These are phyloP conservation scores for Hanseniaspora clermontiae DNA, from an alignment of 805 yeast genomes.

Conservation along the genomic window DNA sequence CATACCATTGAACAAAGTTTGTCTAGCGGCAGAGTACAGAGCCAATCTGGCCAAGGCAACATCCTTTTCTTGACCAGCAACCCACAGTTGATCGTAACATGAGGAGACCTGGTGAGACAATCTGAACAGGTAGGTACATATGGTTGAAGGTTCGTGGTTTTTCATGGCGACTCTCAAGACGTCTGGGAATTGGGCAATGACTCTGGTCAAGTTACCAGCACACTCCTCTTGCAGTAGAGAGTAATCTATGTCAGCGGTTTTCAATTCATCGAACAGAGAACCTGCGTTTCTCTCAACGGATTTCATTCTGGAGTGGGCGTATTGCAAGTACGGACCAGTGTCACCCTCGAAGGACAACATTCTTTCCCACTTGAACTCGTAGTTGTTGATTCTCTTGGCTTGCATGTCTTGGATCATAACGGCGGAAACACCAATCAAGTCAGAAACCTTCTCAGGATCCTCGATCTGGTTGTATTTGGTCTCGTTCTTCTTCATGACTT, in stretches of 20 bases:
- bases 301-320: constrained; percentile 93
- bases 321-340: constrained; percentile 96
- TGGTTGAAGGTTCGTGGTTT: constrained; percentile 82
- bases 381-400: constrained; percentile 89
- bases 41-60: constrained; percentile 87
- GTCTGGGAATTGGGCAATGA: constrained; percentile 84
- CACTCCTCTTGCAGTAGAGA: constrained; percentile 51
- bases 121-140: constrained; percentile 85
- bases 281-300: constrained; percentile 80
- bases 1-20: constrained; percentile 83
- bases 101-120: constrained; percentile 88
- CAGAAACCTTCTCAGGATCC: constrained; percentile 90
- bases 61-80: constrained; percentile 82
- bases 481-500: constrained; percentile 87
- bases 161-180: constrained; percentile 67
- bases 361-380: constrained; percentile 94
- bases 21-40: constrained; percentile 77
- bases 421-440: constrained; percentile 89
- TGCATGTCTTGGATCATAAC: constrained; percentile 99
- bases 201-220: constrained; percentile 60
- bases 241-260: constrained; percentile 40
- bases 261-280: constrained; percentile 33
- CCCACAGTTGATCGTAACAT: constrained; percentile 94
- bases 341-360: constrained; percentile 98
- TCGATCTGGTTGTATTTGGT: constrained; percentile 84